Evolutionary conservation across 2,329 filamentous ascomycete genomes (phyloP), one percentile per base, ranked within the genome.

Genomic region (Fusarium sp.): DNA sequence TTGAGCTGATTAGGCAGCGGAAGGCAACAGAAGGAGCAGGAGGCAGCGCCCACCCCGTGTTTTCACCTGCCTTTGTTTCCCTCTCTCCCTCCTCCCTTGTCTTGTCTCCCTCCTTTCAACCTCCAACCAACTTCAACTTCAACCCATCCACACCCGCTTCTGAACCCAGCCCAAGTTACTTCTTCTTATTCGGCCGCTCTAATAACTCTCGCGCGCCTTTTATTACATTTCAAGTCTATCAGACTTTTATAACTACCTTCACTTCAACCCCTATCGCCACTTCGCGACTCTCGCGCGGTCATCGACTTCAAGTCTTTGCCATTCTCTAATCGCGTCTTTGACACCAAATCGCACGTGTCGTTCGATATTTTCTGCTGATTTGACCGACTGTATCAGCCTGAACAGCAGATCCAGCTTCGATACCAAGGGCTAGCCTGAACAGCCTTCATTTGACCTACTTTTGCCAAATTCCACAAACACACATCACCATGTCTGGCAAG

Each of bases 401-500:
- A 73, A 63, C 63, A 71, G 60, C 61, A 59, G 37, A 63, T 62
- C 50, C 21, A 57, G 49, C 50, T 18, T 61, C 33, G 48, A 61
- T 55, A n/a, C 37, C 37, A 40, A 56, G 63, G 55, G 49, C 37
- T 33, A 51, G 51, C 50, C 36, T 45, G 55, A 40, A 33, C 52
- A 65, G 25, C 41, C 45, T 27, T 49, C 39, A 39, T 50, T 54
- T 56, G 63, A 69, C 58, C 60, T 56, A 35, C 47, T 35, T 23
- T 65, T 48, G 51, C 51, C 63, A 60, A 58, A 42, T 50, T 63
- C 42, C 39, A 51, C 52, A 42, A 64, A 45, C 55, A 60, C 57
- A 65, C 50, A 66, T 76, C 81, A 91, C 74, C 72, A 97, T 97
- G 94, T 93, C 93, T 85, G 91, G 89, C 84, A 97, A 97, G 85